Evolutionary conservation across 1,139 yeast genomes (phyloP).

Genomic region (Suhomyces ambrosiae): DNA sequence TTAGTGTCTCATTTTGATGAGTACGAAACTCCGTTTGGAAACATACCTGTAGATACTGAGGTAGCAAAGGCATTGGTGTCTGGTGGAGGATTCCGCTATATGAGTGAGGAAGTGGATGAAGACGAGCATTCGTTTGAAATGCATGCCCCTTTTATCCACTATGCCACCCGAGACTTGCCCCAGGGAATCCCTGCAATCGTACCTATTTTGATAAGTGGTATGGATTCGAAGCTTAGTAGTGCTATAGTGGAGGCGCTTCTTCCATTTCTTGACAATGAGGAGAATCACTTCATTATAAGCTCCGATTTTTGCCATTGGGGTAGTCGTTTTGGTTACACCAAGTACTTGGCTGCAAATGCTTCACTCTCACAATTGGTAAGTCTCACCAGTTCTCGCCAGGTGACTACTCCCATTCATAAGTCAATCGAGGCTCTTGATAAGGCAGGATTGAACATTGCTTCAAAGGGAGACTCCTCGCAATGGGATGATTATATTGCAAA

Average conservation of each 20-base stretch:
- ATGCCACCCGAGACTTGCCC: constrained; percentile 40
- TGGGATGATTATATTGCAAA: constrained; percentile 68
- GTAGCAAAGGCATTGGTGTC: constrained; percentile 38
- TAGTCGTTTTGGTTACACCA: constrained; percentile 68
- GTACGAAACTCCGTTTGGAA: constrained; percentile 84
- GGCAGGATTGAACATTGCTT: constrained; percentile 66
- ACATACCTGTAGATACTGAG: constrained; percentile 62
- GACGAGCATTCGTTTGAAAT: constrained; percentile 94
- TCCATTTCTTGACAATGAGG: constrained; percentile 56
- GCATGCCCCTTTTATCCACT: constrained; percentile 81
- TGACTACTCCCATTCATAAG: constrained; percentile 52
- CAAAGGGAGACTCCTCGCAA: constrained; percentile 50
- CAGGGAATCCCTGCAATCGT: constrained; percentile 57
- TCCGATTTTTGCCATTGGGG: constrained; percentile 99
- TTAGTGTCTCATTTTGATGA: constrained; percentile 53
- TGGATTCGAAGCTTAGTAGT: constrained; percentile 47
- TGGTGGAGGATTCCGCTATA: constrained; percentile 45
- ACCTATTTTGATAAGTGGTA: constrained; percentile 79
- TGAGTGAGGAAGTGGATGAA: constrained; percentile 66
- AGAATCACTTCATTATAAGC: constrained; percentile 74
- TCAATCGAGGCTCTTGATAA: constrained; percentile 75
- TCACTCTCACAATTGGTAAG: constrained; percentile 1
- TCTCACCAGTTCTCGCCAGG: neutral
- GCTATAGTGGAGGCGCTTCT: constrained; percentile 51
- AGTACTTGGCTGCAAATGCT: constrained; percentile 40